These are phyloP conservation scores for Emydomyces testavorans DNA, from an alignment of 2,329 filamentous ascomycete genomes.

Conservation along the genomic window DNA sequence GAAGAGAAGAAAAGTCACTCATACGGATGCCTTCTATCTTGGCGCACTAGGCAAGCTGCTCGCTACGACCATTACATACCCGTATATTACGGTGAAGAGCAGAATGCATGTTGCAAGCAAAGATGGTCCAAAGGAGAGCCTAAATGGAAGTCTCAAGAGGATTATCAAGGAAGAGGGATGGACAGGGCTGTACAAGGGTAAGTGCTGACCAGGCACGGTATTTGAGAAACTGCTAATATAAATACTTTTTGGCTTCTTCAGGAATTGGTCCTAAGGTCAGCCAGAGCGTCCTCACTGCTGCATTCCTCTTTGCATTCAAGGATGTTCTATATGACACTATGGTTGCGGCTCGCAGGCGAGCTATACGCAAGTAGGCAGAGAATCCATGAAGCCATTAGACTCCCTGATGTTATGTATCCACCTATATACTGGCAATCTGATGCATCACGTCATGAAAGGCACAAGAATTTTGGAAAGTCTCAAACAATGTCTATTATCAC, in stretches of 20 bases:
- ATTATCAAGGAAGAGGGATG: conserved; percentile 88
- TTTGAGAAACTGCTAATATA: conserved; percentile 6
- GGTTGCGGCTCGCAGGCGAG: conserved; percentile 26
- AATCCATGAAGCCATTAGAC: no score
- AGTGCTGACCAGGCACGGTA: conserved; percentile 29
- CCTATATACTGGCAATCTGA: no score
- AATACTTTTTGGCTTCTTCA: conserved; percentile 28
- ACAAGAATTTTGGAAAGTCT: no score
- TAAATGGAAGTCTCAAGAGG: conserved; percentile 62
- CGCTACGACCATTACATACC: conserved; percentile 88
- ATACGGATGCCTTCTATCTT: conserved; percentile 76
- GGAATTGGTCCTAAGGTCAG: conserved; percentile 93
- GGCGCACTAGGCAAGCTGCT: conserved; percentile 90
- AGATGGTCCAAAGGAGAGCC: conserved; percentile 65
- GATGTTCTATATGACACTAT: conserved; percentile 71
- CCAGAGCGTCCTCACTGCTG: conserved; percentile 91
- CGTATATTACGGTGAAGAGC: conserved; percentile 98
- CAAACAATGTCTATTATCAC: no score
- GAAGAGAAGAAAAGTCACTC: conserved; percentile 63
- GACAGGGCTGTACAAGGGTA: conserved; percentile 81
- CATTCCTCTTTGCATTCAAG: conserved; percentile 96
- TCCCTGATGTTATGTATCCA: no score
- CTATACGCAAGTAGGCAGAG: conserved; percentile 24
- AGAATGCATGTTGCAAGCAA: conserved; percentile 84
- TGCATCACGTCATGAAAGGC: no score